A percentile compares a stretch with the other conserved stretches of the same genome.
phyloP scores from a whole-genome alignment of 2,329 filamentous ascomycete species.

The Cladosporium sp. region DNA sequence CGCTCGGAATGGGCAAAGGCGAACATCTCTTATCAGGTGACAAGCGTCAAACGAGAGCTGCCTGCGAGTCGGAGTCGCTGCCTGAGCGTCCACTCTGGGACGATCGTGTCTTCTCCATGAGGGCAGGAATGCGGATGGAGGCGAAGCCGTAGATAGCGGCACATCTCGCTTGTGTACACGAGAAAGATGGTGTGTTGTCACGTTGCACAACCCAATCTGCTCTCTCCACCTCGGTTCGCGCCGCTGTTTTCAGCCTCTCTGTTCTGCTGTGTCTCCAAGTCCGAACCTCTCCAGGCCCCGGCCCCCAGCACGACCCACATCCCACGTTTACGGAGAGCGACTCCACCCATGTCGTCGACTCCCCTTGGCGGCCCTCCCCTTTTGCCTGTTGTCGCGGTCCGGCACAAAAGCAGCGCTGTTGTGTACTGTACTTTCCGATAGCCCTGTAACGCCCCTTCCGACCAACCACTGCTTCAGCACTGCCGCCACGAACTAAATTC shows the following conservation, averaged over 20 bases:
- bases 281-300: slow-evolving; percentile 1
- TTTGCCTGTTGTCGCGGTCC: slow-evolving; percentile 7
- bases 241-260: neutral
- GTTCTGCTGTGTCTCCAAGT: neutral
- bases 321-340: slow-evolving; percentile 2
- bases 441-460: slow-evolving; percentile 16
- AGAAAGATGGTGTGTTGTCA: slow-evolving; percentile 3
- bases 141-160: neutral
- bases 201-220: slow-evolving; percentile 3
- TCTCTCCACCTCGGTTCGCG: slow-evolving; percentile 1
- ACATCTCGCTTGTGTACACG: neutral
- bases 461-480: slow-evolving; percentile 9
- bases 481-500: neutral
- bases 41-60: slow-evolving; percentile 6
- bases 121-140: slow-evolving; percentile 6
- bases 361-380: slow-evolving; percentile 15
- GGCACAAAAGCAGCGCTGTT: slow-evolving; percentile 11
- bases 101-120: neutral
- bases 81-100: neutral
- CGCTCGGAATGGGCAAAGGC: slow-evolving; percentile 10
- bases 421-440: neutral
- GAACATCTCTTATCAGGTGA: slow-evolving; percentile 10
- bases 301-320: slow-evolving; percentile 3
- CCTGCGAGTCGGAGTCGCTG: slow-evolving; percentile 4
- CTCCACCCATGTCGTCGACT: slow-evolving; percentile 13